Conservation (phyloP, 768 basidiomycete species). For the Amanita muscaria region DNA sequence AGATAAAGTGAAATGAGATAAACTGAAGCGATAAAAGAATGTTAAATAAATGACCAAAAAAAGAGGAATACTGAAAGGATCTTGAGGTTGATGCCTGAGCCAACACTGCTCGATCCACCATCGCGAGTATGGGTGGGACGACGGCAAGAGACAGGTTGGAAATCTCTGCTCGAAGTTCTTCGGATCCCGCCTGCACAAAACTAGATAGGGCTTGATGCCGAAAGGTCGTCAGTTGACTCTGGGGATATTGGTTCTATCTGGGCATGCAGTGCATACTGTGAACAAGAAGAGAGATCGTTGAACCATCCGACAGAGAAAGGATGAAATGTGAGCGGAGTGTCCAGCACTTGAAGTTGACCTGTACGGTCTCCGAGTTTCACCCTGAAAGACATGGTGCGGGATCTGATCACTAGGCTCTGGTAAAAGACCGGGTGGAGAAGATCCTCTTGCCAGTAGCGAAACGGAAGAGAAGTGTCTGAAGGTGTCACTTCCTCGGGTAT, state of each 20-base stretch:
- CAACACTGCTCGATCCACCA: background rate
- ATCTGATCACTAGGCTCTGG: too few species aligned
- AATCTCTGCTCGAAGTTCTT: slow-evolving; percentile 4
- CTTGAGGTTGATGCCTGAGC: background rate
- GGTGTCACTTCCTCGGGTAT: slow-evolving; percentile 1
- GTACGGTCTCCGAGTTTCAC: slow-evolving; percentile 3
- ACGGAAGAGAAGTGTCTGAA: background rate
- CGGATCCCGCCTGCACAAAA: background rate
- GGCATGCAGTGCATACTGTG: too few species aligned
- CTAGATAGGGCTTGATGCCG: background rate
- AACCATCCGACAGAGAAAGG: slow-evolving; percentile 34
- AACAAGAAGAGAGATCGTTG: too few species aligned
- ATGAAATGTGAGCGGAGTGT: slow-evolving; percentile 37
- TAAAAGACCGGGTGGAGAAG: too few species aligned
- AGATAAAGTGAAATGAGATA: too few species aligned
- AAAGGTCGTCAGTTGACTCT: background rate
- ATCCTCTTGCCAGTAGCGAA: too few species aligned
- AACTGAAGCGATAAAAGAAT: background rate
- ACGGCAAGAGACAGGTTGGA: background rate
- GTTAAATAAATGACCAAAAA: background rate
- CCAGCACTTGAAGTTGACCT: slow-evolving; percentile 24
- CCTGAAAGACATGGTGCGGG: too few species aligned
- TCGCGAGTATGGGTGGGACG: background rate
- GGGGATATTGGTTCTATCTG: background rate
- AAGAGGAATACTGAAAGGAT: background rate